Evolutionary conservation across 441 rosid species (phyloP), one percentile per base, ranked within the genome.

Genomic region (Erodium moschatum): DNA sequence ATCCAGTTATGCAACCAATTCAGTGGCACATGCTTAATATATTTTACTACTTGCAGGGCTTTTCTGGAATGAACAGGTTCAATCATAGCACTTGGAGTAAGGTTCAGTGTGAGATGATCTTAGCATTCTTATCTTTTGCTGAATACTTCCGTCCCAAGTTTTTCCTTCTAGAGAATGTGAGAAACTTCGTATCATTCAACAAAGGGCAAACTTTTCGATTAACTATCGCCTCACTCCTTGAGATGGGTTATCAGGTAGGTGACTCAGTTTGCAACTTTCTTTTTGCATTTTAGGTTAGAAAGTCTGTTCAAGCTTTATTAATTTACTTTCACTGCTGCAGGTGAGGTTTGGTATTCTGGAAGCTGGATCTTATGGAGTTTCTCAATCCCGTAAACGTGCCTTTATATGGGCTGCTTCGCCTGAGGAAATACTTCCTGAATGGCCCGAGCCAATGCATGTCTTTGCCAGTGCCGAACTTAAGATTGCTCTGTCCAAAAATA

Each of bases 361-460:
- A 81, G 98, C 98, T 46, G 98, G 98, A 69, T 83, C 96, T 33
- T 93, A 66, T 76, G 98, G 97, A 50, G 89, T 93, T 73, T 81
- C 98, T 52, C 97, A 93, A 70, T 85, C 98, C 11, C 81, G 98
- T 29, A 93, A 93, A 78, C 83, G 96, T 7, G 93, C 89, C 65
- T 91, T 93, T 69, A 89, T 93, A 71, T 91, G 96, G 98, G 98
- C 96, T 68, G 97, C 96, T 63, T 82, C 96, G 6, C 96, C 97
- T 24, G 91, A 83, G 8, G 93, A 84, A 73, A 67, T 73, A 40
- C 93, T 93, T 40, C 96, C 98, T 4, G 96, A 91, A 70, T 93
- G 97, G 97, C 98, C 97, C 9, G 98, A 93, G 75, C 97, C 98
- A 38, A 89, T 93, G 97, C 91, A 91, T 70, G 96, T 93, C 42